A percentile compares a stretch with the other conserved stretches of the same genome.
phyloP scores from a whole-genome alignment of 2,329 filamentous ascomycete species.

The Claviceps sp. region DNA sequence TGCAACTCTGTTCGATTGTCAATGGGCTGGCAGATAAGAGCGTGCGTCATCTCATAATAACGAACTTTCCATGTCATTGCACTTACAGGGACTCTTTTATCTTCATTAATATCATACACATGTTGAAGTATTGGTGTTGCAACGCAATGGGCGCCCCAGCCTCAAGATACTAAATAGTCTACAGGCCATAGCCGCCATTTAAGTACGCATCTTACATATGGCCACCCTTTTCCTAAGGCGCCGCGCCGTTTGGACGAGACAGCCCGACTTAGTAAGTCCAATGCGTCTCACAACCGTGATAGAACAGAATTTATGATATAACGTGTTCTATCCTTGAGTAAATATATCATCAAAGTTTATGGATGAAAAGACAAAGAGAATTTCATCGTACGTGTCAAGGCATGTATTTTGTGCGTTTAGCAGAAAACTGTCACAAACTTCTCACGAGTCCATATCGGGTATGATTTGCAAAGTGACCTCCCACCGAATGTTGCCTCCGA shows the following conservation, averaged over 20 bases:
- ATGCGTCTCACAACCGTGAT: no score
- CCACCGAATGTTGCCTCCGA: conserved; percentile 69
- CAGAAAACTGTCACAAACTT: background rate
- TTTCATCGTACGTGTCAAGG: no score
- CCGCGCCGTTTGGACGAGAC: no score
- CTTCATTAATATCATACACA: background rate
- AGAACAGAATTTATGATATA: no score
- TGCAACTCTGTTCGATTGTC: background rate
- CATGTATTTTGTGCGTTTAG: background rate
- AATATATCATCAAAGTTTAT: background rate
- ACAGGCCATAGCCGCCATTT: background rate
- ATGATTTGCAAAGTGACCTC: conserved; percentile 80
- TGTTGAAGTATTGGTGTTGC: background rate
- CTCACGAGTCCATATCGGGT: conserved; percentile 17
- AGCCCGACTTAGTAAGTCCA: no score
- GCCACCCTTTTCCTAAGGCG: no score
- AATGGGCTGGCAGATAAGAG: background rate
- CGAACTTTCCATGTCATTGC: no score
- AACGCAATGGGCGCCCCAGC: background rate
- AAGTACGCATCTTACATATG: background rate
- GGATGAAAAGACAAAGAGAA: background rate
- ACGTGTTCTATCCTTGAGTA: no score
- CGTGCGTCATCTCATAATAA: background rate
- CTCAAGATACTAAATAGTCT: background rate
- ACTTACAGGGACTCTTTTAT: background rate